phyloP scores from a whole-genome alignment of 2,329 filamentous ascomycete genomes.

The Hypoxylon sp. region DNA sequence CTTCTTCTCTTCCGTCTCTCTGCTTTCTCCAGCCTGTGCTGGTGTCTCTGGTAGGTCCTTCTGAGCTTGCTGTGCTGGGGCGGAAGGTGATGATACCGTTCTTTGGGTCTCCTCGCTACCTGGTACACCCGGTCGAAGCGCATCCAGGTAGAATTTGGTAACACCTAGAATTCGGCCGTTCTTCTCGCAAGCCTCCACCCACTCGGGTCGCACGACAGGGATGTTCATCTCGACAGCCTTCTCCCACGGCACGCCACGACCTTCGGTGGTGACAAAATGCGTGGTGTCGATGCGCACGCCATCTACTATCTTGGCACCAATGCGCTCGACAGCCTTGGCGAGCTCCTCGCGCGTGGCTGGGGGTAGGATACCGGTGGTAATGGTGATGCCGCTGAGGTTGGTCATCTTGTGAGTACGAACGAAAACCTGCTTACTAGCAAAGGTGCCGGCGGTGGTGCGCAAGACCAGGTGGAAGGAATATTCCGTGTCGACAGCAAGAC shows the following conservation, averaged over 20 bases:
- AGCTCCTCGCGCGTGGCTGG: slow-evolving; percentile 76
- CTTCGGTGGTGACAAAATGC: slow-evolving; percentile 97
- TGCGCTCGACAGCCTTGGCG: slow-evolving; percentile 78
- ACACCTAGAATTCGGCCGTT: slow-evolving; percentile 93
- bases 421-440: slow-evolving; percentile 80
- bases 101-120: slow-evolving; percentile 44
- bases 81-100: slow-evolving; percentile 32
- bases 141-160: slow-evolving; percentile 94
- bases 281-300: slow-evolving; percentile 95
- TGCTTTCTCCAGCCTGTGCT: slow-evolving; percentile 29
- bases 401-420: slow-evolving; percentile 99
- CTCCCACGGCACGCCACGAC: slow-evolving; percentile 89
- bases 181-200: slow-evolving; percentile 95
- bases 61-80: slow-evolving; percentile 34
- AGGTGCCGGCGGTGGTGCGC: slow-evolving; percentile 89
- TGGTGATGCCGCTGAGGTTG: slow-evolving; percentile 91
- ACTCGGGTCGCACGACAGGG: slow-evolving; percentile 94
- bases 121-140: slow-evolving; percentile 60
- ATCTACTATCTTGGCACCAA: slow-evolving; percentile 92
- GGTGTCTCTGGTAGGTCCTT: slow-evolving; percentile 45
- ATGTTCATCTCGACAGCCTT: slow-evolving; percentile 98
- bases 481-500: slow-evolving; percentile 94
- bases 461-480: slow-evolving; percentile 95
- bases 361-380: slow-evolving; percentile 88
- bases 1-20: slow-evolving; percentile 33